Evolutionary conservation across 1,139 yeast species (phyloP).

Genomic region (Blastobotrys buckinghamii): DNA sequence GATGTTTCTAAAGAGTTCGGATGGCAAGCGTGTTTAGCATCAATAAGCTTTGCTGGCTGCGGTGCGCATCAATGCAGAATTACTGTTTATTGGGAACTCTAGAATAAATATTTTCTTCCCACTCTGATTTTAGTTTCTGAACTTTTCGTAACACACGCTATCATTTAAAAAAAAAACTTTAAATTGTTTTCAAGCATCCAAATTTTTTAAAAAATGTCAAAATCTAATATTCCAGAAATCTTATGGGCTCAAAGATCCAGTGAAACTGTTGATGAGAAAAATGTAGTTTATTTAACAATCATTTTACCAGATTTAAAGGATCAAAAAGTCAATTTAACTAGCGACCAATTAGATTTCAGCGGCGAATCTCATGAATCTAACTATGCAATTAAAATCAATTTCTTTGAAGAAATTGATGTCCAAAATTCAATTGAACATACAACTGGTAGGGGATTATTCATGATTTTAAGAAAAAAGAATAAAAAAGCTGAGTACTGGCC

Average conservation of each 20-base stretch:
- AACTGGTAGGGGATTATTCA: slow-evolving; percentile 69
- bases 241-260: slow-evolving; percentile 96
- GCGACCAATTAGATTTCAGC: slow-evolving; percentile 50
- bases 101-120: no score
- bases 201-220: neutral
- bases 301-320: slow-evolving; percentile 64
- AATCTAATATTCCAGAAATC: slow-evolving; percentile 35
- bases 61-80: no score
- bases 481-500: slow-evolving; percentile 83
- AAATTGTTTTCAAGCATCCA: neutral
- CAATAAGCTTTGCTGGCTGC: no score
- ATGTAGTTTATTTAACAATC: slow-evolving; percentile 69
- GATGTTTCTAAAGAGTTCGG: slow-evolving; percentile 7
- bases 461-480: slow-evolving; percentile 66
- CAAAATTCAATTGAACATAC: slow-evolving; percentile 53
- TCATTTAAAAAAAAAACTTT: neutral
- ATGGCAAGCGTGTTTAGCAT: no score
- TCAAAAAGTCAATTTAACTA: slow-evolving; percentile 57
- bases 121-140: neutral
- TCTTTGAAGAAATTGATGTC: slow-evolving; percentile 65
- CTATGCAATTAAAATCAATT: slow-evolving; percentile 62
- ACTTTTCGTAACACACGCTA: neutral
- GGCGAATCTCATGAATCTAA: slow-evolving; percentile 28
- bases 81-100: no score
- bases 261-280: slow-evolving; percentile 62